Base-by-base conservation (phyloP, 805 yeast genomes). In the Ogataea nonfermentans region DNA sequence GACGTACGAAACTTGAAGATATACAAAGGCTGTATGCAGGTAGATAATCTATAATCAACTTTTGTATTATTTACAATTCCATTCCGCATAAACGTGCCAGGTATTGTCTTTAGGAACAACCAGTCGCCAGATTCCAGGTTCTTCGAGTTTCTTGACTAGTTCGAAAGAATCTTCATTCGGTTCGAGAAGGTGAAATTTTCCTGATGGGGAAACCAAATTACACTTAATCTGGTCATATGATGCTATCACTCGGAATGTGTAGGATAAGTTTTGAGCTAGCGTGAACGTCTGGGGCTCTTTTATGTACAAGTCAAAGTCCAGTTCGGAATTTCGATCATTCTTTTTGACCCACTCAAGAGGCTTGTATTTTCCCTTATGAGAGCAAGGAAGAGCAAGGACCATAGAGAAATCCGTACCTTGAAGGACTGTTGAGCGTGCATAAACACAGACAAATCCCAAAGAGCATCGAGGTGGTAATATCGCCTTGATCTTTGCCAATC, bases 51-150 rank as follows among this genome's bases (percentile, higher is more conserved):
- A 25, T 37, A 31, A 17, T 20, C 19, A 24, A 28, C 12, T 22
- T 29, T 13, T n/a, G 8, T 35, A 27, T 34, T 26, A 35, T 13
- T 28, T 19, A 32, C 37, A 41, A 24, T 68, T 67, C 99, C 99
- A 91, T 61, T 89, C 96, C 10, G 95, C 89, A 63, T 86, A 88
- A 3, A 85, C 87, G 53, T 88, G 83, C 87, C 95, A 86, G 38
- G 88, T 81, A 28, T 80, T 76, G 47, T 87, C 91, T 8, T 87
- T 82, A 27, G 84, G 76, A 0, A 87, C 87, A 32, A 90, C 72
- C 2, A 88, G 91, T 41, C 90, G 73, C 87, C 96, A 93, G 12
- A 73, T 59, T 2, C 99, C 99, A 1, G 65, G 59, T 56, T 90
- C 96, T 45, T 72, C 74, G 41, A 87, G 69, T 42, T 74, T 74